Evolutionary conservation across 2,329 filamentous ascomycete genomes (phyloP), one percentile per base, ranked within the genome.

Genomic region (Cercospora brassicicola): DNA sequence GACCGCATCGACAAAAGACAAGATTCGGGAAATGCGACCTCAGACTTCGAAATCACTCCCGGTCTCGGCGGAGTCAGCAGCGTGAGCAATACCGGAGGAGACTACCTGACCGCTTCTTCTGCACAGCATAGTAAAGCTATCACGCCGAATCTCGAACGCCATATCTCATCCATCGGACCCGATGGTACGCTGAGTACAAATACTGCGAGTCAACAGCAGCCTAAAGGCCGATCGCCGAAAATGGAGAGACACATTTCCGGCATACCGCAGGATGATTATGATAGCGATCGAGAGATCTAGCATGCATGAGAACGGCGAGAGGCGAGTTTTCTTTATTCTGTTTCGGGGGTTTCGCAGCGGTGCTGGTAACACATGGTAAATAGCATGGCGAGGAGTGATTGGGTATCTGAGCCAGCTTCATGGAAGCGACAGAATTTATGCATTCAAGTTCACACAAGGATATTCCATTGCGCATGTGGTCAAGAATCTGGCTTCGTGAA

Each of bases 251-350:
- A 68, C n/a, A 71, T 71, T 30, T 69, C 67, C 13, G 64, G 62
- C 20, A 68, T 71, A n/a, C 69, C 67, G 18, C 51, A 56, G n/a
- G 60, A 71, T 18, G 69, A 69, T 39, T 69, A 69, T 30, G 69
- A 71, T 30, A 71, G 69, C 31, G 69, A 68, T 59, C 62, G 62
- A 23, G 62, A 64, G 42, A 30, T 42, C 18, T 62, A 11, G 36
- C 1, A 8, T 30, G 28, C 28, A 30, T 7, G 28, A 8, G 28
- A 30, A 30, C 28, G 28, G 28, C 28, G 59, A 45, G 39, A 18
- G 5, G 36, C 13, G 13, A n/a, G 9, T 18, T 9, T 45, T 45
- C 4, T 45, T 45, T 18, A 15, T 45, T 30, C 8, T 18, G 15
- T 2, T 45, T 8, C 2, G 6, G 8, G 18, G 1, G 8, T 33